Conservation (phyloP, 164 flowering plant species). For the Macadamia integrifolia region DNA sequence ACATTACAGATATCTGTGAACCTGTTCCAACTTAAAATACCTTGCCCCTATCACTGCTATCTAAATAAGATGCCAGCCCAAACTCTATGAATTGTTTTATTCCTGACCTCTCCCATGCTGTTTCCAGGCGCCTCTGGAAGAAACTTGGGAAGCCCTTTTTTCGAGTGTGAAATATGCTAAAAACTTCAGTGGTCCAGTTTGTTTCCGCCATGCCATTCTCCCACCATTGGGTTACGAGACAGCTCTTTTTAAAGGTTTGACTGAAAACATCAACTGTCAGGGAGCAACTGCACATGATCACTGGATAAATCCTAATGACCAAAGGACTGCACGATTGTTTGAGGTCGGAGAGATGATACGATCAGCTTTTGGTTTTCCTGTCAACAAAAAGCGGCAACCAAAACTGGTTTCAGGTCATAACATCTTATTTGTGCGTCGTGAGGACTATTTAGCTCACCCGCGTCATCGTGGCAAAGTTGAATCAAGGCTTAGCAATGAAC, state of each 20-base stretch:
- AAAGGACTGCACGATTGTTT: constrained; percentile 73
- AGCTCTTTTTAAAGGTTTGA: constrained; percentile 70
- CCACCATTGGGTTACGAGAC: constrained; percentile 93
- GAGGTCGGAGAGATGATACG: constrained; percentile 96
- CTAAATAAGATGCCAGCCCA: neutral
- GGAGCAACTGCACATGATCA: constrained; percentile 71
- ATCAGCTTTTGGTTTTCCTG: constrained; percentile 71
- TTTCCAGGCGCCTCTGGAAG: constrained; percentile 76
- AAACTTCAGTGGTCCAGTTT: constrained; percentile 67
- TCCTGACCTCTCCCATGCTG: neutral
- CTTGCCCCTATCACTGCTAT: too few relatives aligned
- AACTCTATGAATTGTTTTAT: neutral
- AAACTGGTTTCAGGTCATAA: constrained; percentile 38
- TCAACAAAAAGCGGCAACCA: constrained; percentile 30
- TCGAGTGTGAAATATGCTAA: constrained; percentile 87
- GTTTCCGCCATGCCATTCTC: constrained; percentile 82
- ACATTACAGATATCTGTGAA: too few relatives aligned
- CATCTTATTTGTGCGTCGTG: constrained; percentile 86
- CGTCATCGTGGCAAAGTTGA: constrained; percentile 83
- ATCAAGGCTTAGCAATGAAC: constrained; percentile 85
- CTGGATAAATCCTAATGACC: constrained; percentile 59
- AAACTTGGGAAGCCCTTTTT: constrained; percentile 82
- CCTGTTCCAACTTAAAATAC: too few relatives aligned
- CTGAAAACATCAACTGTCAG: constrained; percentile 52
- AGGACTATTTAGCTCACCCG: constrained; percentile 96